Conservation (phyloP, 208 protist genomes). For the Trypanosomatidae sp. region DNA sequence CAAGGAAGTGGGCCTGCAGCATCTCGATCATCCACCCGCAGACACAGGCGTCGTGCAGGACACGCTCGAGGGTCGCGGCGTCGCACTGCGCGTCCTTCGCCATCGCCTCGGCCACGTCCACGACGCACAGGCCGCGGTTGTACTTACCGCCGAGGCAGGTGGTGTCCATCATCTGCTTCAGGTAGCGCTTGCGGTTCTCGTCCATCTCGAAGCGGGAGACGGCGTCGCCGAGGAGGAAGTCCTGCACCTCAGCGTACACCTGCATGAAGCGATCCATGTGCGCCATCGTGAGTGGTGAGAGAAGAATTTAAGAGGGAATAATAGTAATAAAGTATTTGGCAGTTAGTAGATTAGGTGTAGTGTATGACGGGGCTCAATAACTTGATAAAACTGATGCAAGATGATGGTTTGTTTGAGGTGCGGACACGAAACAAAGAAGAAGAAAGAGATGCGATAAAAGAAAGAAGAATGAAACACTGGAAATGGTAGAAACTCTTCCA, state of each 20-base stretch:
- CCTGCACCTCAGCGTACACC: constrained; percentile 83
- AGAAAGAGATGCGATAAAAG: no score
- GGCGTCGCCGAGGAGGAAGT: constrained; percentile 56
- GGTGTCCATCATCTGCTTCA: constrained; percentile 83
- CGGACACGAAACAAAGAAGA: no score
- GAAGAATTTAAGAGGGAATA: no score
- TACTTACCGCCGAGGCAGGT: constrained; percentile 91
- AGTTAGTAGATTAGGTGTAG: no score
- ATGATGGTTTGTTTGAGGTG: no score
- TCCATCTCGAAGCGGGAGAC: constrained; percentile 69
- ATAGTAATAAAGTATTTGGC: no score
- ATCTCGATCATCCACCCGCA: constrained; percentile 95
- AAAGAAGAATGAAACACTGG: no score
- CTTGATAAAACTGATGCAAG: no score
- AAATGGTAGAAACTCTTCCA: no score
- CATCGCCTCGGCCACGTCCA: constrained; percentile 70
- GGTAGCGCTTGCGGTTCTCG: constrained; percentile 63
- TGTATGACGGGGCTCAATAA: no score
- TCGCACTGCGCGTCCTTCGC: constrained; percentile 51
- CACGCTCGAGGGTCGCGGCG: constrained; percentile 36
- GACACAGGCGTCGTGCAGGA: constrained; percentile 88
- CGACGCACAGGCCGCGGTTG: constrained; percentile 86
- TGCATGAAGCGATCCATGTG: constrained; percentile 71
- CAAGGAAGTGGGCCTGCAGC: constrained; percentile 97
- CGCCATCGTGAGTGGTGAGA: constrained; percentile 27